Percentiles rank a stretch among this genome's conserved stretches.
Conservation (phyloP, 208 protist genomes). For the Acanthamoeba healyi region DNA sequence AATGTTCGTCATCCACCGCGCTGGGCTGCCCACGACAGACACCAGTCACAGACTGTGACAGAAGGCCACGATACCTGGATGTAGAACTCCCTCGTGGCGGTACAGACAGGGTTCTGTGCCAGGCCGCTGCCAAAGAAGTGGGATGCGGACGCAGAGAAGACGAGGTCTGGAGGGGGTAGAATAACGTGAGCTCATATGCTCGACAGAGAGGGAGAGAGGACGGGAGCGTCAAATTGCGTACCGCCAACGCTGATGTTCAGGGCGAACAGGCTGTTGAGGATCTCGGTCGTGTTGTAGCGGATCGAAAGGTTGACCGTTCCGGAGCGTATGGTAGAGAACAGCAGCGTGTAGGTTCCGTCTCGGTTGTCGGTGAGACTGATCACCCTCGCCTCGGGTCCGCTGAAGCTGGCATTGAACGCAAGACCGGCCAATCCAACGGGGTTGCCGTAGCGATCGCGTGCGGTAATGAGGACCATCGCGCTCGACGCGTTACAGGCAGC, state of each 20-base stretch:
- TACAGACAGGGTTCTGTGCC: slow-evolving; percentile 38
- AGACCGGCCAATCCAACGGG: neutral
- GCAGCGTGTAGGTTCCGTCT: slow-evolving; percentile 46
- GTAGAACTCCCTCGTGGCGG: slow-evolving; percentile 29
- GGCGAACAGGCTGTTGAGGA: slow-evolving; percentile 52
- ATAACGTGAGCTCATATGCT: neutral
- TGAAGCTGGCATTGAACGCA: slow-evolving; percentile 20
- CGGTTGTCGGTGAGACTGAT: slow-evolving; percentile 65
- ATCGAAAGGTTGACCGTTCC: slow-evolving; percentile 54
- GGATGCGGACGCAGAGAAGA: slow-evolving; percentile 27
- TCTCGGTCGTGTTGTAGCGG: neutral
- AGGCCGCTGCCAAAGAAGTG: slow-evolving; percentile 48
- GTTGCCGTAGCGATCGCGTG: slow-evolving; percentile 51
- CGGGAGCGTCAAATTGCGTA: neutral
- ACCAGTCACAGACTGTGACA: neutral
- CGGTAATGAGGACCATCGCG: slow-evolving; percentile 29
- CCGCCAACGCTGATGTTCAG: slow-evolving; percentile 33
- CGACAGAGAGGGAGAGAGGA: neutral
- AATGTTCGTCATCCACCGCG: no score
- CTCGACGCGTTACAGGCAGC: neutral
- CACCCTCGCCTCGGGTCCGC: neutral
- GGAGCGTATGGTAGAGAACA: slow-evolving; percentile 29
- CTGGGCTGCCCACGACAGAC: neutral
- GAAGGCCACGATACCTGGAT: slow-evolving; percentile 41
- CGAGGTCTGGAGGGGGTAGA: neutral